These are phyloP conservation scores for Geosmithia morbida DNA, from an alignment of 2,329 filamentous ascomycete species.

Conservation along the genomic window DNA sequence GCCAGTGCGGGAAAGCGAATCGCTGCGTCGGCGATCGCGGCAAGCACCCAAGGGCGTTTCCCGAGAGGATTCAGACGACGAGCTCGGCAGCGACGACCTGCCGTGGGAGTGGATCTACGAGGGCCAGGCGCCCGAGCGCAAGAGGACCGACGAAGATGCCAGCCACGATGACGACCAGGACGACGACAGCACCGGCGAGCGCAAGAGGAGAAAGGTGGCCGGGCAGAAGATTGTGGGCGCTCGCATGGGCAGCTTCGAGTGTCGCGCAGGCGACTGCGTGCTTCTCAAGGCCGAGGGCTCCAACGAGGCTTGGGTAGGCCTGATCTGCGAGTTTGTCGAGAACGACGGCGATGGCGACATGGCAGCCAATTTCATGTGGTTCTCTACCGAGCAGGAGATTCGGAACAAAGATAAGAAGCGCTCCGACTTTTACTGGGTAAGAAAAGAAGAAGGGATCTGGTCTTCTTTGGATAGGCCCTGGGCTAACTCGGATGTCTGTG, in stretches of 20 bases:
- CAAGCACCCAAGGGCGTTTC: conserved; percentile 34
- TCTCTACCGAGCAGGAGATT: conserved; percentile 82
- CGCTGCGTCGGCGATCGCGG: conserved; percentile 3
- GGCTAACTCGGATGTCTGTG: not conserved
- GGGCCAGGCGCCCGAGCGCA: conserved; percentile 14
- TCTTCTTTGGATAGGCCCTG: not conserved
- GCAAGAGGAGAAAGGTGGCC: conserved; percentile 19
- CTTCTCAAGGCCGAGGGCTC: conserved; percentile 77
- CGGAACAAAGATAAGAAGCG: conserved; percentile 71
- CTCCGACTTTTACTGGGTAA: conserved; percentile 58
- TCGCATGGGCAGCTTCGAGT: conserved; percentile 67
- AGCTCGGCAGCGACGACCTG: conserved; percentile 57
- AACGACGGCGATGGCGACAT: conserved; percentile 43
- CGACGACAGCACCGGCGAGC: conserved; percentile 12
- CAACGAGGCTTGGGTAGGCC: conserved; percentile 83
- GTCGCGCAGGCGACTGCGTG: conserved; percentile 68
- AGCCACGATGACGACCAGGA: conserved; percentile 1
- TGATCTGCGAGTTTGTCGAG: conserved; percentile 70
- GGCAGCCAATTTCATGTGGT: conserved; percentile 88
- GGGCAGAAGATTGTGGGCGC: conserved; percentile 58
- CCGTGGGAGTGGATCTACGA: conserved; percentile 72
- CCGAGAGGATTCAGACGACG: conserved; percentile 78
- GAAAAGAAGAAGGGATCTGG: conserved; percentile 4
- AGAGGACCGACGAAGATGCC: conserved; percentile 2
- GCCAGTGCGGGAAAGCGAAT: not conserved